These are phyloP conservation scores for Rostrohypoxylon terebratum DNA, from an alignment of 495 filamentous ascomycete species.

Conservation along the genomic window DNA sequence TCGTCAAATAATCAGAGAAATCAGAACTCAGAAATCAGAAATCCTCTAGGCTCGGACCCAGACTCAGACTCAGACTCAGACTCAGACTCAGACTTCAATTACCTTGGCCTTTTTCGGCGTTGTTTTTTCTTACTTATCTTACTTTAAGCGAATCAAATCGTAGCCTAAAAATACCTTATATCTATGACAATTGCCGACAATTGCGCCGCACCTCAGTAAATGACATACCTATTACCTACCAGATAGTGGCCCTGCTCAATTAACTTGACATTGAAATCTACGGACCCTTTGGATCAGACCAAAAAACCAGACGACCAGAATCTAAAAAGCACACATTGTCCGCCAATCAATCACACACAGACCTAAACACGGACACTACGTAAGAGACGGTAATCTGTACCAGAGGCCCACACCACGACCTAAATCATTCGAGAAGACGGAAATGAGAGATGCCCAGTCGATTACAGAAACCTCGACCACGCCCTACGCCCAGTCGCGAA, in stretches of 20 bases:
- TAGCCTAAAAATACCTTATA: slow-evolving; percentile 1
- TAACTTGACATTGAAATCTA: slow-evolving; percentile 4
- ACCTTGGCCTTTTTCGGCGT: slow-evolving; percentile 4
- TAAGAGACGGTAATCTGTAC: not conserved
- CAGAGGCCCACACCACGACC: slow-evolving; percentile 10
- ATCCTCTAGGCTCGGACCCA: too few species aligned
- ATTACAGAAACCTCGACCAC: slow-evolving; percentile 50
- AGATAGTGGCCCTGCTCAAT: slow-evolving; percentile 13
- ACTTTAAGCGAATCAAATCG: slow-evolving; percentile 19
- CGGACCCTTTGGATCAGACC: slow-evolving; percentile 6
- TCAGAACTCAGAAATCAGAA: slow-evolving; percentile 1
- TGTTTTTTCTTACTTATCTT: slow-evolving; percentile 11
- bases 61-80: too few species aligned
- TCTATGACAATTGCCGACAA: slow-evolving; percentile 14
- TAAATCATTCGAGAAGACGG: not conserved
- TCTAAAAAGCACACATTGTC: not conserved
- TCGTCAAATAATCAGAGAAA: slow-evolving; percentile 18
- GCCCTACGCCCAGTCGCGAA: slow-evolving; percentile 46
- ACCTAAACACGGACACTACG: not conserved
- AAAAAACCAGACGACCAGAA: slow-evolving; percentile 22
- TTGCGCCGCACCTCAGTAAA: slow-evolving; percentile 9
- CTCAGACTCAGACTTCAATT: slow-evolving; percentile 5
- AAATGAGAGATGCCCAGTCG: slow-evolving; percentile 57
- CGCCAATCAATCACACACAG: not conserved
- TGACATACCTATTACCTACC: slow-evolving; percentile 31